A percentile compares a stretch with the other conserved stretches of the same genome.
Conservation (phyloP, 495 filamentous ascomycete genomes). For the Pyronema domesticum region DNA sequence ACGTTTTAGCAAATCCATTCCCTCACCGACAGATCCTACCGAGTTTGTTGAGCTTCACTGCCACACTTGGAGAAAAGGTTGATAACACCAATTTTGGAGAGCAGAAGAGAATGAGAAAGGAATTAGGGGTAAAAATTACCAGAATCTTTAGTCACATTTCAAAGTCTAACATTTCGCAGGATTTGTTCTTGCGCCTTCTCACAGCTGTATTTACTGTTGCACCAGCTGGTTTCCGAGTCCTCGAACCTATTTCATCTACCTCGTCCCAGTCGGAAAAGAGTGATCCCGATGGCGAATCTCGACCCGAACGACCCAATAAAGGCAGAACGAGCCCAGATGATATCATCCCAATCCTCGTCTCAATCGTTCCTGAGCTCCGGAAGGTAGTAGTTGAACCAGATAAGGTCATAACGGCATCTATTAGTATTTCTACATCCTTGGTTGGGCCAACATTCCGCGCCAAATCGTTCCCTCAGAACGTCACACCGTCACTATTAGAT, state of each 20-base stretch:
- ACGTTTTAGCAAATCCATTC: constrained; percentile 83
- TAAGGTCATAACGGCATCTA: constrained; percentile 56
- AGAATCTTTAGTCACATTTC: constrained; percentile 10
- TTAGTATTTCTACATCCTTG: constrained; percentile 63
- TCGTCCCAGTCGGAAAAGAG: background rate
- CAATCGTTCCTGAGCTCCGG: constrained; percentile 65
- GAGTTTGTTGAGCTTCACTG: constrained; percentile 70
- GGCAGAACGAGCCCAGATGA: constrained; percentile 42
- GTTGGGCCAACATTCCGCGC: constrained; percentile 69
- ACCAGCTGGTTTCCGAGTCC: constrained; percentile 37
- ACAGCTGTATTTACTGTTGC: constrained; percentile 82
- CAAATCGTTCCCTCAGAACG: constrained; percentile 73
- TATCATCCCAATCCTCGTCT: constrained; percentile 59
- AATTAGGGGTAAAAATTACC: constrained; percentile 54
- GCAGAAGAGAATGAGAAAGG: constrained; percentile 80
- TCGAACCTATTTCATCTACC: constrained; percentile 9
- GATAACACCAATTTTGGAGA: constrained; percentile 97
- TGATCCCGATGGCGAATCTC: constrained; percentile 5
- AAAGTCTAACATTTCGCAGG: constrained; percentile 33
- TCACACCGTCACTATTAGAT: constrained; percentile 49
- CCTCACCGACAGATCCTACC: constrained; percentile 85
- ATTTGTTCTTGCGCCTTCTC: constrained; percentile 70
- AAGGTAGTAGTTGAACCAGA: constrained; percentile 75
- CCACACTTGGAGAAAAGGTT: constrained; percentile 77
- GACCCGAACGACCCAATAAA: constrained; percentile 13